phyloP scores from a whole-genome alignment of 148 eudicot species.

The Cornus kousa region DNA sequence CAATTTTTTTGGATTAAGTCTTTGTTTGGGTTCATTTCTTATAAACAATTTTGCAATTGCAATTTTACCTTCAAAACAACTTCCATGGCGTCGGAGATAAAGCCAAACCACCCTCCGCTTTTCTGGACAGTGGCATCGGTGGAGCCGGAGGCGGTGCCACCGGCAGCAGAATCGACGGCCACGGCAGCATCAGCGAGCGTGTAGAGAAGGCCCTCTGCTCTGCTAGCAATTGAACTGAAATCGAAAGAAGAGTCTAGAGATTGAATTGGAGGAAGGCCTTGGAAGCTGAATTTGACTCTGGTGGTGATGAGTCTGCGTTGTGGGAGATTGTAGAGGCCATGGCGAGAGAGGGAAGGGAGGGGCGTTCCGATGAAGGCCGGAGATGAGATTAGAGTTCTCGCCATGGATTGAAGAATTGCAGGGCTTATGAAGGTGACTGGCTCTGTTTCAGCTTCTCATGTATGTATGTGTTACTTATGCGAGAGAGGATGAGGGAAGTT shows the following conservation, averaged over 20 bases:
- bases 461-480: slow-evolving; percentile 7
- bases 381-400: slow-evolving; percentile 82
- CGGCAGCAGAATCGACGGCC: slow-evolving; percentile 43
- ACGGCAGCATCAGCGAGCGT: slow-evolving; percentile 93
- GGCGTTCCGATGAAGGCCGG: slow-evolving; percentile 61
- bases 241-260: slow-evolving; percentile 42
- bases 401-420: slow-evolving; percentile 48
- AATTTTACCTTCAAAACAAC: slow-evolving; percentile 75
- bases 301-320: slow-evolving; percentile 44
- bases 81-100: slow-evolving; percentile 92
- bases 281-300: slow-evolving; percentile 57
- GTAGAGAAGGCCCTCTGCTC: slow-evolving; percentile 71
- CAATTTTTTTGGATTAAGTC: background rate
- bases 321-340: slow-evolving; percentile 25
- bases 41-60: background rate
- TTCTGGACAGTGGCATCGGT: slow-evolving; percentile 47
- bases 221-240: slow-evolving; percentile 39
- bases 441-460: slow-evolving; percentile 18
- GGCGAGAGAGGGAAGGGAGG: slow-evolving; percentile 42
- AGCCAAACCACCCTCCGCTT: slow-evolving; percentile 92
- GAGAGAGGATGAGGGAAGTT: background rate
- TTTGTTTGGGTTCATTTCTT: background rate
- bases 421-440: background rate
- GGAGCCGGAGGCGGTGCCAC: slow-evolving; percentile 25
- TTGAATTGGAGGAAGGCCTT: slow-evolving; percentile 57